Base-by-base conservation (phyloP, 2,329 filamentous ascomycete species). In the Fonsecaea monophora region DNA sequence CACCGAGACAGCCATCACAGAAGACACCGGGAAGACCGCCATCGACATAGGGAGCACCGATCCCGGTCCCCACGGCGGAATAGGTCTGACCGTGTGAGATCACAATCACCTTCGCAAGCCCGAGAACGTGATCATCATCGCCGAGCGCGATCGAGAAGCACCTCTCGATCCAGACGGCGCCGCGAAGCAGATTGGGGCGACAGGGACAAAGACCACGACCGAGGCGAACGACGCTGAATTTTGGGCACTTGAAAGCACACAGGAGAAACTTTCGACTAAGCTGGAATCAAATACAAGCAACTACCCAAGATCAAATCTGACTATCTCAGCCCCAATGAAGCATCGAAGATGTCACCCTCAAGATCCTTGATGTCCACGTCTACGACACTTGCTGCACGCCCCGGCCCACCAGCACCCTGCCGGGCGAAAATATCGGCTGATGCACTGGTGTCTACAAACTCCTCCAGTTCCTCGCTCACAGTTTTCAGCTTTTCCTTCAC, bases 401-500 rank as follows among this genome's bases (percentile, higher is more conserved):
- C 63, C 2, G 45, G 4, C 37, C 40, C 64, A 35, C 63, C 54
- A 7, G 35, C 21, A 12, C 62, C 62, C 15, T 64, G 66, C 48
- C 62, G 65, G 3, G 53, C 54, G 37, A 65, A 64, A n/a, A 71
- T 71, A 45, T 97, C 94, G 15, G 95, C 93, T 0, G 92, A 90
- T 71, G 90, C 84, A 74, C 93, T 97, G 32, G 93, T 90, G 73
- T 96, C 92, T 34, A 97, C 90, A 78, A 98, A 98, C 72, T 98
- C 95, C 78, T 98, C 95, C 64, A 98, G 81, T 81, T 98, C 95
- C 77, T 98, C 94, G 70, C 92, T 96, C 2, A 97, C 92, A 1
- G 93, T 97, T 82, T 96, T 97, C 64, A 99, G 82, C 80, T 98
- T 98, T 80, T 98, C 95, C 77, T 94, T 96, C 45, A 98, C 94